Base-by-base conservation (phyloP, 257 asterid genomes). In the Mitragyna speciosa region DNA sequence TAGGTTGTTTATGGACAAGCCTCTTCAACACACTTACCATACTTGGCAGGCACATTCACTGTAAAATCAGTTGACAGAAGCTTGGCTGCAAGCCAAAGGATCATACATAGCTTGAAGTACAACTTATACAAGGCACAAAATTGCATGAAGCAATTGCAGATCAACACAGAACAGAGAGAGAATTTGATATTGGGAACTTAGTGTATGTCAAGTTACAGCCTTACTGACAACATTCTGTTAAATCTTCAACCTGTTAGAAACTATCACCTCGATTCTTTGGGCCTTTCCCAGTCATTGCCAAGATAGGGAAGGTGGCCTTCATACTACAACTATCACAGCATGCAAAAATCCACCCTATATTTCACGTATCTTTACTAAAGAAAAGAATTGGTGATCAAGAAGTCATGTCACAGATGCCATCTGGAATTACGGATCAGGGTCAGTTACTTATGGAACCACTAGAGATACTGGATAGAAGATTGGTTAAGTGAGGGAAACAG, bases 31-130 rank as follows among this genome's bases (percentile, higher is more conserved):
- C 9, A 22, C 4, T 0, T 5, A 0, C 59, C 58, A 0, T 39
- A 72, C 3, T 0, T 72, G 12, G 17, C 75, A 0, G 17, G 39
- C 4, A 30, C 20, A 0, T 5, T 4, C 0, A 1, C 31, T 0
- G 6, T 7, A 1, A 39, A 72, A 4, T 11, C 3, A 16, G 24
- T 45, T 4, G 59, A 47, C 12, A 5, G 20, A 1, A 28, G 56
- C 7, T 0, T 48, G 1, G 0, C 0, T 0, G 10, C 52, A 0
- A 0, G 63, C 0, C 24, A 24, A 3, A 0, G 0, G 0, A 7
- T 1, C 19, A 22, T 9, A 33, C 0, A 1, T 0, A 47, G 0
- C 7, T 11, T 48, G 2, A 17, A 41, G 3, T 5, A 26, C 2
- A 6, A 72, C 1, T 5, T 43, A 3, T 2, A 8, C 10, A 30